Percentiles rank a stretch among this genome's conserved stretches.
Evolutionary conservation across 805 yeast species (phyloP).

Genomic region (Kuraishia floccosa): DNA sequence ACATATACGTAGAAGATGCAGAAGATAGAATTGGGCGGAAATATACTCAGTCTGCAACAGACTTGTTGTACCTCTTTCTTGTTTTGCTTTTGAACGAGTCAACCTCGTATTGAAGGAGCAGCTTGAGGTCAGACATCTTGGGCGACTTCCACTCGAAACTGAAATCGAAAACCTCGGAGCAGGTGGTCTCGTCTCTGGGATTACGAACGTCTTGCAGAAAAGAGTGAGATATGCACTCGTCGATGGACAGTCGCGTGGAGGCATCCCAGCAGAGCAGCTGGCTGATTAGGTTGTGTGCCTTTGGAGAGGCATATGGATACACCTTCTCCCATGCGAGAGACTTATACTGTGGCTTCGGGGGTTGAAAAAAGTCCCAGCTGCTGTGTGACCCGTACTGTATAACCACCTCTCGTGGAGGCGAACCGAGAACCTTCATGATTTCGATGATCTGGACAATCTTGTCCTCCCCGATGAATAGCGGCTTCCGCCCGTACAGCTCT

Average conservation of each 20-base stretch:
- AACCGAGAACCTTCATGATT: constrained; percentile 60
- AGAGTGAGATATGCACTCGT: constrained; percentile 43
- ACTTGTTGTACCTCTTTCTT: too few species aligned
- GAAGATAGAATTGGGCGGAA: too few species aligned
- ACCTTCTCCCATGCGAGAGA: constrained; percentile 36
- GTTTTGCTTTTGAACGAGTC: constrained; percentile 35
- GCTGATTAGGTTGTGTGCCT: constrained; percentile 41
- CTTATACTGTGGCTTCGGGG: constrained; percentile 29
- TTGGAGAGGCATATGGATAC: constrained; percentile 49
- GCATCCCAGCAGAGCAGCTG: constrained; percentile 58
- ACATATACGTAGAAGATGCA: too few species aligned
- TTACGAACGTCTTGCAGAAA: constrained; percentile 46
- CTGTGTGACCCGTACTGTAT: constrained; percentile 28
- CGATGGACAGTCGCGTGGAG: constrained; percentile 38
- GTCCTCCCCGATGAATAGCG: constrained; percentile 69
- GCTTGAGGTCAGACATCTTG: constrained; percentile 33
- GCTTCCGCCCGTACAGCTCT: constrained; percentile 72
- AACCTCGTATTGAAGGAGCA: constrained; percentile 41
- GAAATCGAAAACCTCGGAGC: constrained; percentile 46
- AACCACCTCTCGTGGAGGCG: constrained; percentile 44
- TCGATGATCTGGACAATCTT: constrained; percentile 60
- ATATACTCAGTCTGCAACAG: too few species aligned
- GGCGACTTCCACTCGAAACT: constrained; percentile 41
- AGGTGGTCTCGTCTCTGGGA: constrained; percentile 40
- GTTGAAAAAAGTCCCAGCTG: constrained; percentile 33